These are phyloP conservation scores for Priceomyces carsonii DNA, from an alignment of 805 yeast genomes.

Conservation along the genomic window DNA sequence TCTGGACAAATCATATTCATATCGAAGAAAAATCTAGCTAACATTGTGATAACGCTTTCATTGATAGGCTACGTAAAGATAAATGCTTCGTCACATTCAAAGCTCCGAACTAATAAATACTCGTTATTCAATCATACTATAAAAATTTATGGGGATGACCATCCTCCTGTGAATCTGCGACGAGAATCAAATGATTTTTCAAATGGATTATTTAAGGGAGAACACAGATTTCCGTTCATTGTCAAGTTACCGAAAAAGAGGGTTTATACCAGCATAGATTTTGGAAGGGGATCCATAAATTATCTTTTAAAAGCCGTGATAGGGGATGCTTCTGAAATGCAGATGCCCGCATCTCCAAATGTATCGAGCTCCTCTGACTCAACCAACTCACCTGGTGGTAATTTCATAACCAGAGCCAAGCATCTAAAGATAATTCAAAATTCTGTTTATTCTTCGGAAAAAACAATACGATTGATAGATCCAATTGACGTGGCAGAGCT, in stretches of 20 bases:
- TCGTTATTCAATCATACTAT: slow-evolving; percentile 60
- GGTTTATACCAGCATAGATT: slow-evolving; percentile 72
- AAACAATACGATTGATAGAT: slow-evolving; percentile 57
- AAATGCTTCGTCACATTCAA: slow-evolving; percentile 51
- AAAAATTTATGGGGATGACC: slow-evolving; percentile 52
- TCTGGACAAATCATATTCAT: slow-evolving; percentile 62
- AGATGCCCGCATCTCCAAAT: slow-evolving; percentile 15
- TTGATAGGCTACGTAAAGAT: slow-evolving; percentile 59
- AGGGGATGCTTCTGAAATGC: slow-evolving; percentile 17
- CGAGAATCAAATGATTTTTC: slow-evolving; percentile 26
- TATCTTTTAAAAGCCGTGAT: slow-evolving; percentile 61
- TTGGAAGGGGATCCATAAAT: slow-evolving; percentile 81
- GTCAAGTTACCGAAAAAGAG: slow-evolving; percentile 76
- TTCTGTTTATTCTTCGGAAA: slow-evolving; percentile 51
- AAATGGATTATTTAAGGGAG: slow-evolving; percentile 71
- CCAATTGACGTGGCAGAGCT: slow-evolving; percentile 74
- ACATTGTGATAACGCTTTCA: slow-evolving; percentile 54
- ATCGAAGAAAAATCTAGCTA: slow-evolving; percentile 54
- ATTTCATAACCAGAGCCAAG: slow-evolving; percentile 22
- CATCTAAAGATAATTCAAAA: slow-evolving; percentile 24
- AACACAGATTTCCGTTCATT: slow-evolving; percentile 84
- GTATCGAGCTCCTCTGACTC: slow-evolving; percentile 8
- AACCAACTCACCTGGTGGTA: slow-evolving; percentile 11
- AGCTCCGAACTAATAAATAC: slow-evolving; percentile 53
- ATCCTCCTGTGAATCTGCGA: slow-evolving; percentile 11